A percentile compares a stretch with the other conserved stretches of the same genome.
phyloP scores from a whole-genome alignment of 345 rosid genomes.

The Salix koriyanagi region DNA sequence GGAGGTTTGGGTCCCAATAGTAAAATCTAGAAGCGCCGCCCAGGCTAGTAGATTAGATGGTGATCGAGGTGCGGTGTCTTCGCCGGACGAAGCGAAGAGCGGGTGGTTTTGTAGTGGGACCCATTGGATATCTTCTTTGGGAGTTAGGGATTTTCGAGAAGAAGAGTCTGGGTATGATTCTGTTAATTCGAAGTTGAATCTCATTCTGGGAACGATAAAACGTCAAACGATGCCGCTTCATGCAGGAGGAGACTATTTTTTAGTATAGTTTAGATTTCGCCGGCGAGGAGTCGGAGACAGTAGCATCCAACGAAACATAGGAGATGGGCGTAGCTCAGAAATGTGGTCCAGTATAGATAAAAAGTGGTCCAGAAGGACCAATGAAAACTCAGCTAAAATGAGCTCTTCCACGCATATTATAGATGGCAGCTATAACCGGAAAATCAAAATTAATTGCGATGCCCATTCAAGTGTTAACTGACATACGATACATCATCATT shows the following conservation, averaged over 20 bases:
- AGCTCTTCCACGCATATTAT: too few species aligned
- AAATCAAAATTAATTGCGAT: background rate
- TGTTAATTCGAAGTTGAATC: conserved; percentile 48
- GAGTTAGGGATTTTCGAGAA: conserved; percentile 39
- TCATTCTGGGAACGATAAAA: conserved; percentile 33
- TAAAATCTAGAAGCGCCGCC: conserved; percentile 80
- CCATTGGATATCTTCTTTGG: conserved; percentile 63
- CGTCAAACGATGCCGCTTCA: background rate
- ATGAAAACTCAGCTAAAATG: too few species aligned
- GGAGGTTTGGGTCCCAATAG: conserved; percentile 60
- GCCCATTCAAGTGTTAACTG: background rate
- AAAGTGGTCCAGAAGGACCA: background rate
- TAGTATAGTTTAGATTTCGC: background rate
- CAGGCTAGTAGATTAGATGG: conserved; percentile 65
- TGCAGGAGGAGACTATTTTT: background rate
- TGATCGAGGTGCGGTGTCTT: conserved; percentile 9
- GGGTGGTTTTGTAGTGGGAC: conserved; percentile 70
- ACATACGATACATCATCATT: too few species aligned
- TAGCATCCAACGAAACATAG: background rate
- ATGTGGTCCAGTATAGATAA: background rate
- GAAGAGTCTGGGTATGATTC: conserved; percentile 26
- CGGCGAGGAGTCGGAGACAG: background rate
- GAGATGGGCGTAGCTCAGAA: background rate
- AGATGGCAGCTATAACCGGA: background rate
- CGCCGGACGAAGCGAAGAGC: conserved; percentile 42